Evolutionary conservation across 768 basidiomycete genomes (phyloP), one percentile per base, ranked within the genome.

Genomic region (Boletus subcaerulescens): DNA sequence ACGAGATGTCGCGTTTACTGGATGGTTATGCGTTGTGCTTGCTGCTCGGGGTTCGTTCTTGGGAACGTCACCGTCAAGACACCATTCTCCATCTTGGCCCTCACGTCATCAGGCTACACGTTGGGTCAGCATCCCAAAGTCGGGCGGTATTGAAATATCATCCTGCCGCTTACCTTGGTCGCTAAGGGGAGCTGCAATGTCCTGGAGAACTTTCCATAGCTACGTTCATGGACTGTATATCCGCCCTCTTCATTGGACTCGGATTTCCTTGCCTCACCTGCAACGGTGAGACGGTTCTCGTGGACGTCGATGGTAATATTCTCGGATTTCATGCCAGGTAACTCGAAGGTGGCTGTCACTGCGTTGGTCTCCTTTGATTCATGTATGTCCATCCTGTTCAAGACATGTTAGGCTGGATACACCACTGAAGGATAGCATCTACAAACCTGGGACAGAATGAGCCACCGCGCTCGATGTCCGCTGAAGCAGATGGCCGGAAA

Each of bases 331-430:
- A 83, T 63, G 5, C 83, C 81, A 5, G 83, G 83, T 2, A 82
- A 66, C 60, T 84, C 84, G 52, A 85, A 80, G 10, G 76, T 75
- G 8, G 80, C 81, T 4, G 77, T 80, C 33, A 82, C 75, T 22
- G 60, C 53, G 58, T 77, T 76, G n/a, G 64, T 61, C 0, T 74
- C 71, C 15, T 69, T 56, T 45, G 76, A 71, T 60, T 80, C 79
- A 47, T 77, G 69, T 1, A 84, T 48, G 58, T 84, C 75, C 72
- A 82, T 62, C 40, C 75, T 77, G 7, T 20, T 14, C 9, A 15
- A n/a, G 33, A 33, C 5, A 39, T 35, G 33, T 35, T 14, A 3
- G 33, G 33, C 33, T 35, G 12, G 33, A 26, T 26, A 26, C 8
- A 9, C 26, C 9, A 29, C 26, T 29, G 26, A 29, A 29, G 26